Conservation (phyloP, 2,329 filamentous ascomycete species). For the Colletotrichum sublineola region DNA sequence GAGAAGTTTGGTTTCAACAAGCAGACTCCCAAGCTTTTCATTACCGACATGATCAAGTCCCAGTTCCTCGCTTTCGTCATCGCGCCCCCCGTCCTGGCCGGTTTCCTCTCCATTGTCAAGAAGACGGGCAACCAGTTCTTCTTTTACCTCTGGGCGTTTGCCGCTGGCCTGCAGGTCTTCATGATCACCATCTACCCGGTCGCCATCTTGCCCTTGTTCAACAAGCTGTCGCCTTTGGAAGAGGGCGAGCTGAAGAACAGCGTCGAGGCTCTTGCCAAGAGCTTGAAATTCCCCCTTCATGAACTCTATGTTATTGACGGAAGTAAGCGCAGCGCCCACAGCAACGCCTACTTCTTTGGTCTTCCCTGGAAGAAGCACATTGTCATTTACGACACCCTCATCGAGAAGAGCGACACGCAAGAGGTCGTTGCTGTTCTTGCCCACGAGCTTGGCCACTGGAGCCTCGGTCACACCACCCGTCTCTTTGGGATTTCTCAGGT, state of each 20-base stretch:
- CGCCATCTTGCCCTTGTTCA: slow-evolving; percentile 94
- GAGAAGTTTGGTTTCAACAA: slow-evolving; percentile 99
- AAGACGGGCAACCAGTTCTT: slow-evolving; percentile 96
- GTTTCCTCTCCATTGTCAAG: slow-evolving; percentile 93
- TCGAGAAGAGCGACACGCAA: slow-evolving; percentile 92
- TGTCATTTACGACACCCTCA: slow-evolving; percentile 97
- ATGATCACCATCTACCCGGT: slow-evolving; percentile 98
- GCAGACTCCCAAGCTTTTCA: slow-evolving; percentile 89
- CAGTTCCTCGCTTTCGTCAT: slow-evolving; percentile 85
- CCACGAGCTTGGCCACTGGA: slow-evolving; percentile 98
- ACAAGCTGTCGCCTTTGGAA: slow-evolving; percentile 94
- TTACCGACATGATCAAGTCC: slow-evolving; percentile 92
- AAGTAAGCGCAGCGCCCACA: slow-evolving; percentile 87
- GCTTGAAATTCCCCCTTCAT: slow-evolving; percentile 90
- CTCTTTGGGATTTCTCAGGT: slow-evolving; percentile 89
- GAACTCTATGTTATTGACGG: slow-evolving; percentile 96
- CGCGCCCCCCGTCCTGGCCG: slow-evolving; percentile 88
- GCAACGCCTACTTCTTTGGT: slow-evolving; percentile 95
- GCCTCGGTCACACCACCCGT: slow-evolving; percentile 92
- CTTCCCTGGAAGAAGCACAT: slow-evolving; percentile 99
- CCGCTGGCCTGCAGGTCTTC: slow-evolving; percentile 89
- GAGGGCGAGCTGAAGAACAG: slow-evolving; percentile 88
- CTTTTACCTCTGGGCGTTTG: slow-evolving; percentile 97
- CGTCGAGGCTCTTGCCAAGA: slow-evolving; percentile 86
- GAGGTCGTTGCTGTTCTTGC: slow-evolving; percentile 96